Conservation (phyloP, 129 eudicot species). For the Dittrichia graveolens region DNA sequence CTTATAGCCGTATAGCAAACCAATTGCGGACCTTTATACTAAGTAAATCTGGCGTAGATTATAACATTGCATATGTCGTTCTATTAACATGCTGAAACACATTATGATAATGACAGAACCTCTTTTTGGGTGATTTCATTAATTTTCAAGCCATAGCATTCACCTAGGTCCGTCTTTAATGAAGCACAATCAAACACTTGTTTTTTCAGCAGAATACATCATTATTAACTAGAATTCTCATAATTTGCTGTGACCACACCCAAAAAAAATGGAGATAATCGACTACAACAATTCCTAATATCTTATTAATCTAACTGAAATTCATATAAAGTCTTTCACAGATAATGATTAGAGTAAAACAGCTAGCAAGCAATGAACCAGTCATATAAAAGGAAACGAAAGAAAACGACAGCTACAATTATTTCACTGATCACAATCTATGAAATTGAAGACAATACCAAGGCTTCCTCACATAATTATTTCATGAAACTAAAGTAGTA, state of each 20-base stretch:
- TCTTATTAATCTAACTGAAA: background rate
- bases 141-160: conserved; percentile 15
- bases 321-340: conserved; percentile 11
- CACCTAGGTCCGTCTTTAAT: conserved; percentile 23
- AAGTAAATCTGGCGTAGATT: background rate
- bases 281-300: background rate
- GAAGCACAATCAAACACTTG: conserved; percentile 1
- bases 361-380: conserved; percentile 9
- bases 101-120: conserved; percentile 6
- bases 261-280: background rate
- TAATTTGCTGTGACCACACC: background rate
- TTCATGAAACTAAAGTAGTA: conserved; percentile 3
- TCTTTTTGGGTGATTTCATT: background rate
- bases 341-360: conserved; percentile 3
- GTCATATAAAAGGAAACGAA: background rate
- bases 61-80: conserved; percentile 8
- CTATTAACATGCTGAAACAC: background rate
- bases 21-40: background rate
- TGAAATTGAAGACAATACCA: background rate
- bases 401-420: background rate
- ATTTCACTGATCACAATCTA: background rate
- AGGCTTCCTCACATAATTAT: background rate
- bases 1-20: too few species aligned
- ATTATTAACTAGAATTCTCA: background rate
- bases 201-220: background rate